These are phyloP conservation scores for Hordeum pubiflorum DNA, from an alignment of 202 grass and related monocot species.

Conservation along the genomic window DNA sequence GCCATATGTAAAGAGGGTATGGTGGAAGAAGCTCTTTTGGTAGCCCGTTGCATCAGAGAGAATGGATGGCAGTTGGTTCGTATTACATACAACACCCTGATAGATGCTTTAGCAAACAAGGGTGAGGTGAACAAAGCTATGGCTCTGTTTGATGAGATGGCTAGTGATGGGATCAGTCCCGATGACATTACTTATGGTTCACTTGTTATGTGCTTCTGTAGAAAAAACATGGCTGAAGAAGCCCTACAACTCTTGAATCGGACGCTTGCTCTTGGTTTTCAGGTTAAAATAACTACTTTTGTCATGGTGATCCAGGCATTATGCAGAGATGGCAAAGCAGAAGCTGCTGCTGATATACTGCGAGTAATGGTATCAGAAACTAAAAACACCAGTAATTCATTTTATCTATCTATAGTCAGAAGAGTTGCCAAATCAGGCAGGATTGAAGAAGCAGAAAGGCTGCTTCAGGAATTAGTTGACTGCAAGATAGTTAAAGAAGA, in stretches of 20 bases:
- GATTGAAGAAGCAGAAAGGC: slow-evolving; percentile 38
- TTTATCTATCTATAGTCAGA: slow-evolving; percentile 45
- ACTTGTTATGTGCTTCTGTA: slow-evolving; percentile 68
- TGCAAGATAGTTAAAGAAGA: slow-evolving; percentile 46
- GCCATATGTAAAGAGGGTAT: slow-evolving; percentile 56
- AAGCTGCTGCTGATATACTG: slow-evolving; percentile 49
- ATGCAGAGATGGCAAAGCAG: slow-evolving; percentile 47
- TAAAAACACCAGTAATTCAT: slow-evolving; percentile 28
- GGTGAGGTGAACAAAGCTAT: slow-evolving; percentile 45
- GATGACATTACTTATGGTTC: slow-evolving; percentile 67
- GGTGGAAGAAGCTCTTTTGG: slow-evolving; percentile 48
- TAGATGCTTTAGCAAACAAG: slow-evolving; percentile 68
- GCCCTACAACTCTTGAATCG: slow-evolving; percentile 48
- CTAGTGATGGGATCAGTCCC: slow-evolving; percentile 43
- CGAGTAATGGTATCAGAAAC: slow-evolving; percentile 43
- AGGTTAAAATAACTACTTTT: slow-evolving; percentile 61
- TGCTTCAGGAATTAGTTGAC: slow-evolving; percentile 39
- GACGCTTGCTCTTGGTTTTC: slow-evolving; percentile 47
- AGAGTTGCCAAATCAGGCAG: slow-evolving; percentile 47
- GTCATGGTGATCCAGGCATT: slow-evolving; percentile 52
- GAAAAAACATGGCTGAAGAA: slow-evolving; percentile 46
- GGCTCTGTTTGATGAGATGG: slow-evolving; percentile 62
- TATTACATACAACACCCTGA: slow-evolving; percentile 69
- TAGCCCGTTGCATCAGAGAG: slow-evolving; percentile 48
- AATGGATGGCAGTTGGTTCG: slow-evolving; percentile 49